A percentile compares a stretch with the other conserved stretches of the same genome.
Conservation (phyloP, 192 early-diverging fungal genomes). For the Mortierella claussenii region DNA sequence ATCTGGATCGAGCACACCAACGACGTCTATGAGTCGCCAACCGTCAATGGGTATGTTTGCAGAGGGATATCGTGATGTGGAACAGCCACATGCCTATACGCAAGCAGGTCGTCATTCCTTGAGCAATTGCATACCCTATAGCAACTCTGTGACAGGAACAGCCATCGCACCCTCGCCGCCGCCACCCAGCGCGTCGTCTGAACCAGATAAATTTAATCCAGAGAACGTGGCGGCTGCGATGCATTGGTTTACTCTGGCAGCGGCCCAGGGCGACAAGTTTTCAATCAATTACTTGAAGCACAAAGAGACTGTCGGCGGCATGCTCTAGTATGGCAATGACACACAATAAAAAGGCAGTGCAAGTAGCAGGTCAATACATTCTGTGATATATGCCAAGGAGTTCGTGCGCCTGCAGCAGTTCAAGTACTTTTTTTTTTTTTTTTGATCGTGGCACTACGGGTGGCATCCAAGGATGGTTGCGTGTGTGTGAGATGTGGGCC, state of each 20-base stretch:
- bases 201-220: slow-evolving; percentile 53
- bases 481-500: too few relatives aligned
- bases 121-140: background rate
- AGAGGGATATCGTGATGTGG: slow-evolving; percentile 41
- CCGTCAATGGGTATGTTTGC: too few relatives aligned
- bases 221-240: slow-evolving; percentile 54
- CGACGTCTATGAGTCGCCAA: too few relatives aligned
- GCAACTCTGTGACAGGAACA: background rate
- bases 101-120: slow-evolving; percentile 5
- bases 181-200: slow-evolving; percentile 5
- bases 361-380: too few relatives aligned
- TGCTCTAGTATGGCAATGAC: too few relatives aligned
- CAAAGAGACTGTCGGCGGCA: slow-evolving; percentile 45
- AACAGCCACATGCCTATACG: slow-evolving; percentile 19
- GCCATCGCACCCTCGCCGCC: slow-evolving; percentile 5
- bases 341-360: too few relatives aligned
- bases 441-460: too few relatives aligned
- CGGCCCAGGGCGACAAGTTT: slow-evolving; percentile 53
- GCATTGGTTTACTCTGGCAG: slow-evolving; percentile 55
- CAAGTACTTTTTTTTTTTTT: too few relatives aligned
- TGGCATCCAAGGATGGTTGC: too few relatives aligned
- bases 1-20: too few relatives aligned
- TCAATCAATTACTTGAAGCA: slow-evolving; percentile 55
- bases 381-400: too few relatives aligned
- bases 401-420: too few relatives aligned